Evolutionary conservation across 2,329 filamentous ascomycete species (phyloP), one percentile per base, ranked within the genome.

Genomic region (Stromatinia cepivora): DNA sequence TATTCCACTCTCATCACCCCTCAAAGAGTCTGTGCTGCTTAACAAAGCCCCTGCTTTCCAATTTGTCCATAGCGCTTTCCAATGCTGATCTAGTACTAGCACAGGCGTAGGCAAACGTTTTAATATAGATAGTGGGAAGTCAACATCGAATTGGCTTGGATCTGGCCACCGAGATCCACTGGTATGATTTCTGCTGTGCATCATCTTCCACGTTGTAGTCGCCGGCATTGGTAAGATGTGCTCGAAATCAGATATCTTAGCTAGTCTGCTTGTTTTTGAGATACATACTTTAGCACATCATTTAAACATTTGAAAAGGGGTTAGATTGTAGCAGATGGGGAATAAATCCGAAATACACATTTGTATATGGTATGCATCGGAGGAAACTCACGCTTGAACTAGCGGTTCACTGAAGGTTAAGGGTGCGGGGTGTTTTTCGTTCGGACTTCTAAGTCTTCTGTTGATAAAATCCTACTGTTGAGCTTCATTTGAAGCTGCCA

Each of bases 121-220:
- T 9, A 76, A 71, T 52, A 72, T 71, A 22, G 73, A 68, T 9
- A 75, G 57, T 66, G 75, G 72, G 17, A 76, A 54, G 36, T 74
- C 71, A 28, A 73, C 69, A 46, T 53, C n/a, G 20, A 8, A 46
- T 15, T 20, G 46, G 13, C 22, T 50, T 15, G 25, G 9, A 34
- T 22, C 56, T 34, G 34, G 56, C 45, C 34, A 62, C 11, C 22
- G 22, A 11, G 31, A 59, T 48, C 7, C 28, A 46, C 28, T 50
- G 31, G 22, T 8, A 20, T 39, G 13, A 9, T 63, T 52, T 52
- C 15, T 17, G n/a, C 9, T 9, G 15, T 63, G 15, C 61, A 63
- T 52, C 22, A 52, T 52, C 9, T 52, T 34, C 22, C 31, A 11
- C 61, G 61, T 63, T 39, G n/a, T 28, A 39, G 34, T 28, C 17